phyloP scores from a whole-genome alignment of 1,284 basidiomycete species.

The Cystobasidium sp. region DNA sequence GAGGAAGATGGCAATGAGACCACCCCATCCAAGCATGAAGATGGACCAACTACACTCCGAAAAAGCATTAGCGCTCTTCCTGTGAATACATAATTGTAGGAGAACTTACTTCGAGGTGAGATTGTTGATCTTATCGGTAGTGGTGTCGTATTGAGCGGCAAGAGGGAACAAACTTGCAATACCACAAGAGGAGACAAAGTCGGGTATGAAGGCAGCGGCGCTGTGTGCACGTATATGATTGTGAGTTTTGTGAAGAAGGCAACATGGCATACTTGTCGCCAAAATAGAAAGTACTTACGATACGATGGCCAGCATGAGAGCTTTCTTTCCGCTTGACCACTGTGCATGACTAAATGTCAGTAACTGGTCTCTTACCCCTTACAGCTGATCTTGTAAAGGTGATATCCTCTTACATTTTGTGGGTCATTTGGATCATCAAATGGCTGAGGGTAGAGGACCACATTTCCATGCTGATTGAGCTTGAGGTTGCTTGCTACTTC shows the following conservation, averaged over 20 bases:
- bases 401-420: slow-evolving; percentile 60
- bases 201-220: slow-evolving; percentile 50
- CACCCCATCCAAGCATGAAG: slow-evolving; percentile 69
- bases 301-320: slow-evolving; percentile 48
- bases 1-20: slow-evolving; percentile 66
- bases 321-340: slow-evolving; percentile 45
- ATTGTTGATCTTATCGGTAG: slow-evolving; percentile 67
- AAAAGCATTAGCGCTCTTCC: slow-evolving; percentile 40
- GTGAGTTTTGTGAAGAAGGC: too few relatives aligned
- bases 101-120: slow-evolving; percentile 55
- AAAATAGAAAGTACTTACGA: slow-evolving; percentile 30
- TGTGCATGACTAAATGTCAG: neutral
- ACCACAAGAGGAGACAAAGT: slow-evolving; percentile 50
- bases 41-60: slow-evolving; percentile 66
- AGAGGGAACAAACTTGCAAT: slow-evolving; percentile 63
- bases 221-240: neutral
- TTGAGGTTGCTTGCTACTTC: slow-evolving; percentile 62
- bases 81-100: neutral
- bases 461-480: slow-evolving; percentile 61
- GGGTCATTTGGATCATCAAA: slow-evolving; percentile 67
- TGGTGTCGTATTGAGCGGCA: slow-evolving; percentile 66
- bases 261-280: too few relatives aligned
- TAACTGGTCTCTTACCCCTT: neutral
- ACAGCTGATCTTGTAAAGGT: neutral
- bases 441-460: slow-evolving; percentile 63